Conservation (phyloP, 768 basidiomycete species). For the Lentinula edodes region DNA sequence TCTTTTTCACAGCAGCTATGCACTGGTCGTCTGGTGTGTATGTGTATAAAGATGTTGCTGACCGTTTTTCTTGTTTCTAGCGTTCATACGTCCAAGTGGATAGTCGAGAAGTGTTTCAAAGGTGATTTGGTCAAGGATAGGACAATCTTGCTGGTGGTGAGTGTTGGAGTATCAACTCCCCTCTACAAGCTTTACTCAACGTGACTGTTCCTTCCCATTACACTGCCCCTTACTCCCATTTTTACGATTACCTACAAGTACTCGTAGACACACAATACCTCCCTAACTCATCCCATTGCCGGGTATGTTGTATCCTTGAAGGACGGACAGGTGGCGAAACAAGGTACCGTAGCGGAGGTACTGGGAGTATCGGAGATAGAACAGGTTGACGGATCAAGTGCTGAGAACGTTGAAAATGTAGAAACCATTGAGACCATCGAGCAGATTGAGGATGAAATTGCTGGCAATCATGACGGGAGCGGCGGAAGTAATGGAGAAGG, state of each 20-base stretch:
- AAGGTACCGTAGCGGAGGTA: constrained; percentile 44
- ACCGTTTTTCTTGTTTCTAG: constrained; percentile 28
- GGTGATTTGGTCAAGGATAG: constrained; percentile 73
- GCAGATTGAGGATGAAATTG: constrained; percentile 16
- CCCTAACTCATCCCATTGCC: constrained; percentile 47
- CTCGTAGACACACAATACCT: constrained; percentile 42
- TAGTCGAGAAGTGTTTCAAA: constrained; percentile 73
- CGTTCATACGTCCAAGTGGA: constrained; percentile 76
- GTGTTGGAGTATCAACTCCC: constrained; percentile 12
- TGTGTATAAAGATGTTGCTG: too few species aligned
- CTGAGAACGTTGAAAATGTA: constrained; percentile 24
- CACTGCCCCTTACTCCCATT: too few species aligned
- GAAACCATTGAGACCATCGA: constrained; percentile 15
- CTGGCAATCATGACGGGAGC: constrained; percentile 16
- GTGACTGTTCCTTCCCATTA: neutral
- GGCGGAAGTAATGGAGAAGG: constrained; percentile 11
- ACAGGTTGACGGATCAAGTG: constrained; percentile 26
- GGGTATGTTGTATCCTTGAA: constrained; percentile 52
- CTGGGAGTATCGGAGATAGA: constrained; percentile 16
- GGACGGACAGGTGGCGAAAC: constrained; percentile 47
- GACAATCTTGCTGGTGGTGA: constrained; percentile 77
- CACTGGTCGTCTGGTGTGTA: too few species aligned
- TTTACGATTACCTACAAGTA: neutral
- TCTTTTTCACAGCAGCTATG: constrained; percentile 35
- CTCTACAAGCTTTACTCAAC: neutral